phyloP scores from a whole-genome alignment of 108 stramenopile species.

The Mediolabrus comicus region DNA sequence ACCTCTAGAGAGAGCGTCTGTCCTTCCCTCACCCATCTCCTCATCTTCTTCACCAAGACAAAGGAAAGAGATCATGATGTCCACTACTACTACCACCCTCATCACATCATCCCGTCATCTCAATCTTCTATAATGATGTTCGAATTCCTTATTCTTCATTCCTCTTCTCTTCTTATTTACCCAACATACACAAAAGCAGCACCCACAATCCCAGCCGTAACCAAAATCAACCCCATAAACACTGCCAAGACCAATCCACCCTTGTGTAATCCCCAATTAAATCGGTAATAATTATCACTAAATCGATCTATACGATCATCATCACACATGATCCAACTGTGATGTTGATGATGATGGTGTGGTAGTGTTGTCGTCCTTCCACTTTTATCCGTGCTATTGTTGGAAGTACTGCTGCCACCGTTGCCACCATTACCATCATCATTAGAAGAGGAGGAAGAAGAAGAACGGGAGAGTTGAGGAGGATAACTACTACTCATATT shows the following conservation, averaged over 20 bases:
- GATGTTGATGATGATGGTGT: neutral
- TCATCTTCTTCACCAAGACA: too few species aligned
- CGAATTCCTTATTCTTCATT: too few species aligned
- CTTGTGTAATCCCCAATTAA: slow-evolving; percentile 19
- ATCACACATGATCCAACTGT: slow-evolving; percentile 18
- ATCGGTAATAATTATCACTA: slow-evolving; percentile 32
- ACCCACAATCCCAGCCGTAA: slow-evolving; percentile 9
- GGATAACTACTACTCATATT: neutral
- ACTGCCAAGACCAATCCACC: slow-evolving; percentile 18
- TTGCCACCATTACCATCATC: too few species aligned
- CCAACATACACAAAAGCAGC: slow-evolving; percentile 7
- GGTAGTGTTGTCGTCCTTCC: neutral
- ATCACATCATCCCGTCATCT: too few species aligned
- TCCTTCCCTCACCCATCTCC: too few species aligned
- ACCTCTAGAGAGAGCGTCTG: too few species aligned
- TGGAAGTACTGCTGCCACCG: too few species aligned
- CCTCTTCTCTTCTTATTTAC: neutral
- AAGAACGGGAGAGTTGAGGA: too few species aligned
- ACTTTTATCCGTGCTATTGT: neutral
- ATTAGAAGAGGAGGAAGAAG: too few species aligned
- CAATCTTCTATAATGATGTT: too few species aligned
- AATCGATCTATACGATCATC: slow-evolving; percentile 29
- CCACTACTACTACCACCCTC: too few species aligned
- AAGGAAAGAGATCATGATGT: too few species aligned
- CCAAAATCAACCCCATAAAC: slow-evolving; percentile 17